Evolutionary conservation across 495 filamentous ascomycete genomes (phyloP).

Genomic region (Symbiotaphrina buchneri): DNA sequence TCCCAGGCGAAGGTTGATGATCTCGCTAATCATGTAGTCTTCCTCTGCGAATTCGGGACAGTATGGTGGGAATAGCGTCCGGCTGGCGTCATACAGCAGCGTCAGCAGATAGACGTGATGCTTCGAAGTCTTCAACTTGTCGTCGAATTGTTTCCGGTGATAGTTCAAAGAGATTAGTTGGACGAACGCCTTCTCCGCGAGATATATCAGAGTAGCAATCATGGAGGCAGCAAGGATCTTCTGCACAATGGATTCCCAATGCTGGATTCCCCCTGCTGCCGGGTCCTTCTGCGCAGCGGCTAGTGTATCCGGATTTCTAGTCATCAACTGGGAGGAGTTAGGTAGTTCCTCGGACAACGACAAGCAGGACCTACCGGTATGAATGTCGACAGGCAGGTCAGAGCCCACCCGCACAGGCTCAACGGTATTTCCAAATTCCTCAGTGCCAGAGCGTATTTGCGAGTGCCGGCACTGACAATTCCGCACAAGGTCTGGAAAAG

Average conservation of each 20-base stretch:
- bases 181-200: slow-evolving; percentile 64
- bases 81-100: slow-evolving; percentile 72
- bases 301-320: slow-evolving; percentile 17
- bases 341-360: not conserved
- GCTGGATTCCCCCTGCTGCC: slow-evolving; percentile 6
- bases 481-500: slow-evolving; percentile 77
- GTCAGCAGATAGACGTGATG: slow-evolving; percentile 57
- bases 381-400: slow-evolving; percentile 64
- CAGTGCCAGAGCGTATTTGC: slow-evolving; percentile 78
- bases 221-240: slow-evolving; percentile 54
- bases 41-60: slow-evolving; percentile 79
- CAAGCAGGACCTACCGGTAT: slow-evolving; percentile 23
- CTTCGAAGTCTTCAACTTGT: slow-evolving; percentile 75
- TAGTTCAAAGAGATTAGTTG: slow-evolving; percentile 90
- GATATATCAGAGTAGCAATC: slow-evolving; percentile 53
- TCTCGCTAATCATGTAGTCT: slow-evolving; percentile 74
- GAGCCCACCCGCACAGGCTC: slow-evolving; percentile 68
- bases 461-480: slow-evolving; percentile 72
- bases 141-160: slow-evolving; percentile 80
- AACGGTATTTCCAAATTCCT: slow-evolving; percentile 62
- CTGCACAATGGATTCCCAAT: slow-evolving; percentile 40
- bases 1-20: slow-evolving; percentile 22
- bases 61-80: slow-evolving; percentile 72
- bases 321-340: slow-evolving; percentile 32
- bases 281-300: slow-evolving; percentile 7